Conservation (phyloP, 2,329 filamentous ascomycete genomes). For the Helotiales sp. region DNA sequence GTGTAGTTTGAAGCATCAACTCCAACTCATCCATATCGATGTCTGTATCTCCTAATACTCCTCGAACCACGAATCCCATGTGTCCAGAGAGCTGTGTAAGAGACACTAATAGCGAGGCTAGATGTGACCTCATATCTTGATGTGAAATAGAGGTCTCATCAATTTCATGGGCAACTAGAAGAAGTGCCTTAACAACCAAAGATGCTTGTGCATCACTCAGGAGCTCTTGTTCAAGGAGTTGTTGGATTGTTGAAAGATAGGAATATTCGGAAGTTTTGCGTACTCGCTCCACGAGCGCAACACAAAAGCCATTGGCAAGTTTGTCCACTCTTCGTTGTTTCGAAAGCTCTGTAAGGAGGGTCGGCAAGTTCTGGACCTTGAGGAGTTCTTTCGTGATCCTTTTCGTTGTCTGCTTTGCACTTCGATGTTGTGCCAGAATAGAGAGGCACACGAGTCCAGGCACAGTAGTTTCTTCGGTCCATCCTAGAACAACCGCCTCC, state of each 20-base stretch:
- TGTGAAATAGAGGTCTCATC: conserved; percentile 59
- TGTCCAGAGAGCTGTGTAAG: conserved; percentile 65
- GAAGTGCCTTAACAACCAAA: conserved; percentile 68
- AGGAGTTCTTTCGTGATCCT: conserved; percentile 72
- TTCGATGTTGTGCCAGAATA: conserved; percentile 80
- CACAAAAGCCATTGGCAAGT: conserved; percentile 72
- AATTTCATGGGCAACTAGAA: conserved; percentile 64
- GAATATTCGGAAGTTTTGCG: conserved; percentile 62
- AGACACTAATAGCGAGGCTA: conserved; percentile 69
- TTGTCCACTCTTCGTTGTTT: conserved; percentile 71
- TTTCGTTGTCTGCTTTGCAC: conserved; percentile 69
- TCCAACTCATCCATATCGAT: conserved; percentile 78
- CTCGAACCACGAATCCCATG: conserved; percentile 66
- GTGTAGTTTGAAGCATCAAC: conserved; percentile 72
- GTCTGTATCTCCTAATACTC: conserved; percentile 68
- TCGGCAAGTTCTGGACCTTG: conserved; percentile 64
- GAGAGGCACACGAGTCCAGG: conserved; percentile 80
- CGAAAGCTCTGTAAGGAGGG: conserved; percentile 64
- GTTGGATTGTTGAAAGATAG: conserved; percentile 63
- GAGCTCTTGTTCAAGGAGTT: conserved; percentile 63
- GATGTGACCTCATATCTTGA: conserved; percentile 62
- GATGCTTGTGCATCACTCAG: conserved; percentile 66
- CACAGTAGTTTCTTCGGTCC: conserved; percentile 73
- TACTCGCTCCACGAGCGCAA: conserved; percentile 67
- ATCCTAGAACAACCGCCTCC: conserved; percentile 82